Evolutionary conservation across 202 grass and related monocot genomes (phyloP), one percentile per base, ranked within the genome.

Genomic region (Hordeum pubiflorum): DNA sequence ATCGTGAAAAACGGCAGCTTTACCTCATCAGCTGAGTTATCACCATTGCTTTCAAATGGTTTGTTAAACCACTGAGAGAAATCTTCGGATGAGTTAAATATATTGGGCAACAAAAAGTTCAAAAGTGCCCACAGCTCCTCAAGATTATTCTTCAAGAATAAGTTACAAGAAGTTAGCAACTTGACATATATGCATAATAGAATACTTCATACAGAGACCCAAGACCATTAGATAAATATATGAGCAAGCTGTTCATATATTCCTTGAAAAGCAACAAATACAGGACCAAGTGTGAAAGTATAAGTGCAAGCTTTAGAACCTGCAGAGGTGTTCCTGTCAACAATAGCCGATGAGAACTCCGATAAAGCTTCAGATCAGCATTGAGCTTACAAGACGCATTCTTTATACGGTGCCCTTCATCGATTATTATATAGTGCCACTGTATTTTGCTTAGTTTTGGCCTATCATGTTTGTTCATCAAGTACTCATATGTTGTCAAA

Each of bases 1-100:
- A 56, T 23, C 12, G 3, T 6, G 23, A 40, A 26, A 87, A 60
- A 36, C 43, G 52, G 18, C 84, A 78, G 72, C 14, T 41, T 76
- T 89, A 95, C 96, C 83, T 99, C 87, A 90, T 99, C 96, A 10
- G 89, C 78, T 81, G 89, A 88, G 81, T 87, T 99, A 82, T 99
- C 96, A 64, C 85, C 89, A 78, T 77, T 91, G 69, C 92, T 80
- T 87, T 96, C 92, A 77, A 99, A 99, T 82, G 96, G 96, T 79
- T 99, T 96, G 84, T 99, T 99, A 85, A 99, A 99, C 96, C 96
- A 99, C 76, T 99, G 92, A 50, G 96, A 99, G 63, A 99, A 99
- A 71, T 99, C 96, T 64, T 96, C 96, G 39, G 96, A 99, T 17
- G 96, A 99, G 87, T 99, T 99, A 81, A 99, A 99, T 78, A 99